A percentile compares a stretch with the other conserved stretches of the same genome.
Evolutionary conservation across 345 rosid species (phyloP).

Genomic region (Trapa bicornis): DNA sequence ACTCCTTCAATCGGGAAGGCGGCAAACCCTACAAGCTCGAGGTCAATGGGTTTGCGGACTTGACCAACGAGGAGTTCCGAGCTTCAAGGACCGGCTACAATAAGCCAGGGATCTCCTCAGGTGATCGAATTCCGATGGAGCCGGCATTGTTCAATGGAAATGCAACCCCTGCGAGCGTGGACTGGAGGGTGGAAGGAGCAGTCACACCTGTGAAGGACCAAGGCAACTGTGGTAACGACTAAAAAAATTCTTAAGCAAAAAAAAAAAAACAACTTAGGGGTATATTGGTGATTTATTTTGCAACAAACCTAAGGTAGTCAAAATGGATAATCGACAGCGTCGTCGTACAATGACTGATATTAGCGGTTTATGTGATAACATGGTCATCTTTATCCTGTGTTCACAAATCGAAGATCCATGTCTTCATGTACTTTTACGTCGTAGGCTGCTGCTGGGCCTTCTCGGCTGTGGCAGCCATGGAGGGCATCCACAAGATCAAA

Average conservation of each 20-base stretch:
- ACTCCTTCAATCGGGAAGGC: constrained; percentile 10
- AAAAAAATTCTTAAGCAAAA: too few relatives aligned
- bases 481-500: constrained; percentile 33
- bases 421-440: background rate
- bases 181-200: constrained; percentile 29
- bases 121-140: background rate
- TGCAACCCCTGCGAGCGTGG: constrained; percentile 16
- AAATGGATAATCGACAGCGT: too few relatives aligned
- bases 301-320: too few relatives aligned
- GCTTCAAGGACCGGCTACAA: constrained; percentile 17
- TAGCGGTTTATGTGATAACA: background rate
- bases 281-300: too few relatives aligned
- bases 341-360: background rate
- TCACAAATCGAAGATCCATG: background rate
- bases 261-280: too few relatives aligned
- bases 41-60: constrained; percentile 24
- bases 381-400: background rate
- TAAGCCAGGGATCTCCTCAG: background rate
- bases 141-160: constrained; percentile 8
- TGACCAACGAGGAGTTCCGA: constrained; percentile 24
- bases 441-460: constrained; percentile 63
- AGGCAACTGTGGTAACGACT: constrained; percentile 26
- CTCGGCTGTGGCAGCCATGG: constrained; percentile 45
- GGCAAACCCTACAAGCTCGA: constrained; percentile 16
- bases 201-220: constrained; percentile 40